Base-by-base conservation (phyloP, 2,329 filamentous ascomycete genomes). In the Arthrinium phaeospermum region DNA sequence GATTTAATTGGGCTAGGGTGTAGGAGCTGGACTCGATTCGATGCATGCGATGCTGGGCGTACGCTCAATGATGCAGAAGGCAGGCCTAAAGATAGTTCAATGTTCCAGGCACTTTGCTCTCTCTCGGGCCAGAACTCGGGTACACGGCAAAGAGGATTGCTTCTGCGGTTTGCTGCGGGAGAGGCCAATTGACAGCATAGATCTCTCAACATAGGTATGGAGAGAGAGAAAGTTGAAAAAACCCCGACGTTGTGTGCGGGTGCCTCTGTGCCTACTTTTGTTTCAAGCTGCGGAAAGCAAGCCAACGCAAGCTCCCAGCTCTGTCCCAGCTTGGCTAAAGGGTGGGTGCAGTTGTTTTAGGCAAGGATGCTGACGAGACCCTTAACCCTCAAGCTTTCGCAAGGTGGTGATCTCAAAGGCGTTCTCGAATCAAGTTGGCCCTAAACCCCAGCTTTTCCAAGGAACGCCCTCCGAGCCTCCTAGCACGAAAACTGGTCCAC, bases 341-440 rank as follows among this genome's bases (percentile, higher is more conserved):
- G 30, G 57, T 64, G 57, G 57, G 57, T 41, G 34, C 22, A 37
- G 53, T 34, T 61, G 53, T 61, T 61, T 61, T 61, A 61, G 53
- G 51, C 51, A 57, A 34, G 51, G 51, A 57, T 57, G 51, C 51
- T 61, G 57, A 64, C 57, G 57, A 64, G 57, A 64, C 30, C 47
- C 49, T 51, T n/a, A 51, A 64, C 30, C 47, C 49, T 51, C 49
- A 51, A 51, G 49, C 49, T 51, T 51, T 51, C 7, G 19, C 46
- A 4, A n/a, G 37, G 53, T 41, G 53, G 37, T 61, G 53, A 61
- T 37, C 19, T n/a, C 30, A 12, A 61, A 61, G 53, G 53, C 53
- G 30, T 61, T 61, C 53, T 27, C 51, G 30, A 57, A 22, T 49
- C 19, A 10, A 7, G 14, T 19, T 8, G 27, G 51, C 51, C 27